Base-by-base conservation (phyloP, 1,284 basidiomycete genomes). In the Omphalotus olearius region DNA sequence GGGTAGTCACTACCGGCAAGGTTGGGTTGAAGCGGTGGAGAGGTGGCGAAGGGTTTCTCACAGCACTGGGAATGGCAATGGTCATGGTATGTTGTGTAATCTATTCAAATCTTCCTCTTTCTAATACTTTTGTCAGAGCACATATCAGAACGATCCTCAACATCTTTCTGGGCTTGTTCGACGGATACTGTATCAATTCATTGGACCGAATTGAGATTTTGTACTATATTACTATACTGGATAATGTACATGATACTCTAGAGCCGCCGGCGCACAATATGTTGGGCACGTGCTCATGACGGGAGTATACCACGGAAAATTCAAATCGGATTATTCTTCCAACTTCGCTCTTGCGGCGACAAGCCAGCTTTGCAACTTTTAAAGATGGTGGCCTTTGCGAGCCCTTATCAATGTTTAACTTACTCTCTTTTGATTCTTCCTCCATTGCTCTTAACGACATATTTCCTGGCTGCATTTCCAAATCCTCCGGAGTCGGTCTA, bases 181-280 rank as follows among this genome's bases (percentile, higher is more conserved):
- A 55, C 76, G 88, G 47, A 83, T 98, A 59, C 63, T 98, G 59
- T 98, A 95, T 68, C 95, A 98, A 65, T 89, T 96, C 56, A 83
- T 95, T 59, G 93, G 93, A 3, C 90, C 93, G 0, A 93, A 91
- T 64, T 91, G 56, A 64, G 25, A 14, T 38, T 35, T 13, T 30
- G 41, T 20, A 6, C n/a, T 35, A 50, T 25, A 23, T 20, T 28
- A 38, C n/a, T 33, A 6, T 2, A 37, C 46, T 13, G 26, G 10
- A 10, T n/a, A n/a, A n/a, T n/a, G n/a, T n/a, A 23, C 23, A 23
- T 23, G 23, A 23, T 23, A 23, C 5, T 23, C 23, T 23, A 23
- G 2, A 23, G 30, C 7, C 4, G 4, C 4, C 7, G 30, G 30
- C 13, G 7, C 9, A 28, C 26, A 33, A 13, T 13, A 33, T 33